Base-by-base conservation (phyloP, 1,139 yeast species). In the Scheffersomyces quercinus region DNA sequence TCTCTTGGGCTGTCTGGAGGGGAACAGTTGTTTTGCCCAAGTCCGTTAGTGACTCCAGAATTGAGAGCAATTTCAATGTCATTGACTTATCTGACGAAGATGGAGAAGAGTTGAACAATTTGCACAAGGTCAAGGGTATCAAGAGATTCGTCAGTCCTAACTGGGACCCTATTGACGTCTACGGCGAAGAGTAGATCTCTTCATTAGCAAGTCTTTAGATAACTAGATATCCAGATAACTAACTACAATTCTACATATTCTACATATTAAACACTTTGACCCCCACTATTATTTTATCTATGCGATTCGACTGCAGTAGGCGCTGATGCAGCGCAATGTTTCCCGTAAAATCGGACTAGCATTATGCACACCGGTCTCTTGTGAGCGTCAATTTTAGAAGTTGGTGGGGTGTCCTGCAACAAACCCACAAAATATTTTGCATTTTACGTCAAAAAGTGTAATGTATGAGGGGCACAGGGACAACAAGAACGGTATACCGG, bases 11-110 rank as follows among this genome's bases (percentile, higher is more conserved):
- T 4, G 48, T 57, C 15, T 52, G 52, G 48, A 52, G 62, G 41
- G 59, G 58, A 14, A 54, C 58, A 5, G 52, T 55, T 13, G 63
- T 57, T 3, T 51, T 58, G 42, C 62, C 62, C n/a, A 59, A 58
- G 47, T 52, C 58, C 10, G 55, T 51, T 9, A 56, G 51, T 5
- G 47, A 49, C 1, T 36, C 51, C 11, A 48, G 64, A 42, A 49
- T 59, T 29, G 46, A 44, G 14, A 41, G 52, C 40, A 59, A 59
- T 47, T 47, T 56, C 41, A 28, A 48, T 31, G 40, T 53, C 5
- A 45, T 52, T 9, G 37, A 42, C 9, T 49, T 59, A 46, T 40
- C 46, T 8, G 46, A 48, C 10, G 55, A 51, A 16, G 61, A 58
- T 20, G 56, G 53, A 13, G 44, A 46, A 28, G 43, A 45, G 29